Conservation (phyloP, 768 basidiomycete genomes). For the Infundibulicybe gibba region DNA sequence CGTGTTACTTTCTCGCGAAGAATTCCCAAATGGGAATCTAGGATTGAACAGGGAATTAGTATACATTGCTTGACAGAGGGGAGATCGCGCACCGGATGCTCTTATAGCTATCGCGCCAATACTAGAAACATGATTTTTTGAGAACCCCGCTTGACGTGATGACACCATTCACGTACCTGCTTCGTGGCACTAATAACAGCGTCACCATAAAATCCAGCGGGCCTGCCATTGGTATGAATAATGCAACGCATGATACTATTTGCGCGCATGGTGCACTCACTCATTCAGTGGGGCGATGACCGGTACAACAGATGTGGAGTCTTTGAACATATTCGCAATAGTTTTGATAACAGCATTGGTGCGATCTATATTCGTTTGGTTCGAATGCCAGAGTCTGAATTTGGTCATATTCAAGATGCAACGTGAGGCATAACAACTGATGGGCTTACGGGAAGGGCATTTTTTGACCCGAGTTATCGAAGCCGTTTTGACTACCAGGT, state of each 20-base stretch:
- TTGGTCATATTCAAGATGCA: too few relatives aligned
- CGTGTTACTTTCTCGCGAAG: constrained; percentile 51
- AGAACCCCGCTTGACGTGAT: constrained; percentile 1
- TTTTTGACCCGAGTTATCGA: constrained; percentile 78
- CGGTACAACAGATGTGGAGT: constrained; percentile 51
- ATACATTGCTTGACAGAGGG: neutral
- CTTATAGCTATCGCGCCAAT: constrained; percentile 73
- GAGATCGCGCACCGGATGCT: constrained; percentile 57
- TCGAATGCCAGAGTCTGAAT: constrained; percentile 59
- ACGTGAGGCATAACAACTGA: too few relatives aligned
- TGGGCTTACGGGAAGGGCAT: constrained; percentile 46
- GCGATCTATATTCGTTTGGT: constrained; percentile 61
- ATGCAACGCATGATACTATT: neutral
- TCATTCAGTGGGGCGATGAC: constrained; percentile 79
- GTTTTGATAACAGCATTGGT: constrained; percentile 62
- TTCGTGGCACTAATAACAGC: constrained; percentile 44
- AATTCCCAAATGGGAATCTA: constrained; percentile 32
- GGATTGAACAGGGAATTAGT: constrained; percentile 8
- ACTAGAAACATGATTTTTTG: constrained; percentile 31
- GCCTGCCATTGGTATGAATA: constrained; percentile 36
- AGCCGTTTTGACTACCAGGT: constrained; percentile 84
- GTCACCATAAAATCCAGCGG: constrained; percentile 63
- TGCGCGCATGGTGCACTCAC: constrained; percentile 29
- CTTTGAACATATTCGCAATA: constrained; percentile 57
- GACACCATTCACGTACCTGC: constrained; percentile 26